Percentiles rank a stretch among this genome's conserved stretches.
phyloP scores from a whole-genome alignment of 2,329 filamentous ascomycete species.

The Cercospora canescens region DNA sequence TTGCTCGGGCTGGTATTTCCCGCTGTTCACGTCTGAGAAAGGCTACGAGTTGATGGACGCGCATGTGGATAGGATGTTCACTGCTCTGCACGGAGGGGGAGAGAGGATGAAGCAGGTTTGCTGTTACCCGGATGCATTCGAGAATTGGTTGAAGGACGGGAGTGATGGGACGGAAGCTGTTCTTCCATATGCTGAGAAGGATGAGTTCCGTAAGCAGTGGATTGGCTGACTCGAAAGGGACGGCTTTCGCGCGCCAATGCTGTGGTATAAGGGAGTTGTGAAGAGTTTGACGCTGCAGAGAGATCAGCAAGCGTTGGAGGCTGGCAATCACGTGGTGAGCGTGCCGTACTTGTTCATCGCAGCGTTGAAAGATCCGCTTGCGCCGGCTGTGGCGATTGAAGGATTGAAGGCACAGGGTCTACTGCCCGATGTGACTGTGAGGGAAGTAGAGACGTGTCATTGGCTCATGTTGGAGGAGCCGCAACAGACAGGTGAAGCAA shows the following conservation, averaged over 20 bases:
- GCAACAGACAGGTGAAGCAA: constrained; percentile 21
- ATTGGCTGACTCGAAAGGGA: constrained; percentile 33
- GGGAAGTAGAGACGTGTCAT: constrained; percentile 36
- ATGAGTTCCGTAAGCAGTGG: constrained; percentile 35
- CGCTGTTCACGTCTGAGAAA: constrained; percentile 44
- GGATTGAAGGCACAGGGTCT: constrained; percentile 16
- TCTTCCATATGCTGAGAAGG: constrained; percentile 36
- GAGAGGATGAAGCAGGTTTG: constrained; percentile 36
- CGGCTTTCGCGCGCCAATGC: constrained; percentile 36
- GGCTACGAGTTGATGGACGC: constrained; percentile 38
- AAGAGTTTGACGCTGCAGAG: constrained; percentile 29
- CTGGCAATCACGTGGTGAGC: constrained; percentile 11
- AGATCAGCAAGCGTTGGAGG: constrained; percentile 31
- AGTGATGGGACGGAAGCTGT: constrained; percentile 20
- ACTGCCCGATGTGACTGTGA: constrained; percentile 28
- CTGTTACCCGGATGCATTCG: constrained; percentile 38
- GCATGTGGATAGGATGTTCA: constrained; percentile 16
- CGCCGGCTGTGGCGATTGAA: constrained; percentile 22
- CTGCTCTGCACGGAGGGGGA: constrained; percentile 20
- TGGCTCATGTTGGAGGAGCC: constrained; percentile 39
- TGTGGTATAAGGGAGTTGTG: constrained; percentile 36
- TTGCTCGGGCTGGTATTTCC: constrained; percentile 45
- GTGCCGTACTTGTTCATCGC: constrained; percentile 38
- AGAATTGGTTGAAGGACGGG: constrained; percentile 23
- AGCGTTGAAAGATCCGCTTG: constrained; percentile 29